These are phyloP conservation scores for Lachancea sp. DNA, from an alignment of 805 yeast species.

Conservation along the genomic window DNA sequence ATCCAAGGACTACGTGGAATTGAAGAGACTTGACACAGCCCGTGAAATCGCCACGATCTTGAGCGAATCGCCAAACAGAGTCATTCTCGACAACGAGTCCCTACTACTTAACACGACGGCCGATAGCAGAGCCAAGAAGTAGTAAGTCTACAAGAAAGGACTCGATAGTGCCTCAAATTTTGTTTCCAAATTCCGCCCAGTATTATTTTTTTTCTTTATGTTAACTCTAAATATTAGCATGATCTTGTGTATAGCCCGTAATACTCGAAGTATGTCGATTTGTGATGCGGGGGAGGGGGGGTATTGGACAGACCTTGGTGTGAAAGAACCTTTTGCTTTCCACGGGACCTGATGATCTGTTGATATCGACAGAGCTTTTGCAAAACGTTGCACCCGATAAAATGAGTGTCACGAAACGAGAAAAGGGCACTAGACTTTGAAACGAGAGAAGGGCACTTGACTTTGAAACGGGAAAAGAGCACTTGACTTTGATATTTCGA, in stretches of 20 bases:
- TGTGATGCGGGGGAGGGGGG: neutral
- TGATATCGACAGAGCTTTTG: too few species aligned
- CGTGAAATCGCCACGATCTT: conserved; percentile 86
- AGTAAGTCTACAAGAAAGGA: conserved; percentile 17
- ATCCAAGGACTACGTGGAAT: conserved; percentile 90
- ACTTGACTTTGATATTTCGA: too few species aligned
- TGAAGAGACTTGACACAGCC: conserved; percentile 95
- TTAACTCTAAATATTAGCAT: conserved; percentile 5
- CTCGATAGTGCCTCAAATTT: too few species aligned
- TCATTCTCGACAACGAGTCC: conserved; percentile 86
- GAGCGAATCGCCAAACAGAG: conserved; percentile 83
- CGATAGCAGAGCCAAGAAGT: conserved; percentile 53
- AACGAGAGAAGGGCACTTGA: too few species aligned
- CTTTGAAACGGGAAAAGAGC: too few species aligned
- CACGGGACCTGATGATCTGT: too few species aligned
- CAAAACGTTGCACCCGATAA: too few species aligned
- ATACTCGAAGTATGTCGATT: conserved; percentile 1
- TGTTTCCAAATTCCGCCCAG: too few species aligned
- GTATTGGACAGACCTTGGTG: neutral
- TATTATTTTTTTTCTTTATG: neutral
- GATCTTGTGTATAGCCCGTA: conserved; percentile 9
- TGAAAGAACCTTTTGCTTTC: too few species aligned
- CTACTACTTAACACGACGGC: conserved; percentile 81
- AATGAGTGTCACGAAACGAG: too few species aligned
- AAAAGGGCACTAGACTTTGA: too few species aligned